phyloP scores from a whole-genome alignment of 305 asterid species.

The Ajuga reptans region DNA sequence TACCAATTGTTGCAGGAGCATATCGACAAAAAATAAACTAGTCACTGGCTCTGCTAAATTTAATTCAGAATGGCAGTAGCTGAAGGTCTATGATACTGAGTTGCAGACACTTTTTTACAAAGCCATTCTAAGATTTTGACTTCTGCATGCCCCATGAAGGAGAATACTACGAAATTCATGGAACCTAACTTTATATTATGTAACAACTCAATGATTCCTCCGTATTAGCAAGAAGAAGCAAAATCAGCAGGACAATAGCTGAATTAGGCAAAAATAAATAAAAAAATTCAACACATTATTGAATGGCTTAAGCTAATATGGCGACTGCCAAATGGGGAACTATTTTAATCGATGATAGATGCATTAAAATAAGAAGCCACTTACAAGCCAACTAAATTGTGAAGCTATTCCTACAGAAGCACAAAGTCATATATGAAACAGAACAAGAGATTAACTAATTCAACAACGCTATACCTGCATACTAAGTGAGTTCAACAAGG shows the following conservation, averaged over 20 bases:
- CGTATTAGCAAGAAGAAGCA: neutral
- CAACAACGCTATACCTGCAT: constrained; percentile 50
- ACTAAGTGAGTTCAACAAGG: constrained; percentile 67
- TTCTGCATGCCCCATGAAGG: neutral
- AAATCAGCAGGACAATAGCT: neutral
- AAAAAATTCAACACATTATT: neutral
- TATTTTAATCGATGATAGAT: neutral
- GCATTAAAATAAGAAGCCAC: neutral
- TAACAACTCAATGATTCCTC: neutral
- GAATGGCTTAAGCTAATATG: neutral
- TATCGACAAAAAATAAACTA: neutral
- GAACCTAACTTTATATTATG: neutral
- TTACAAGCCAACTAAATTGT: neutral
- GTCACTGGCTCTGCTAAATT: neutral
- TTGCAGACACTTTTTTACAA: too few species aligned
- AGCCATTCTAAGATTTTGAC: neutral
- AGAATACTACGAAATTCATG: neutral
- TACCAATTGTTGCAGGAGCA: neutral
- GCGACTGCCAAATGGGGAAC: neutral
- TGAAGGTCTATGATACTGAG: too few species aligned
- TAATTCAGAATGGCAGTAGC: neutral
- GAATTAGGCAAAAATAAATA: neutral
- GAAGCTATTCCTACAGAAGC: neutral
- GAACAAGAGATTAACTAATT: constrained; percentile 1
- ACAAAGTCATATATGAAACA: neutral